Percentiles rank a stretch among this genome's conserved stretches.
Conservation (phyloP, 2,329 filamentous ascomycete species). For the Fusarium siculi region DNA sequence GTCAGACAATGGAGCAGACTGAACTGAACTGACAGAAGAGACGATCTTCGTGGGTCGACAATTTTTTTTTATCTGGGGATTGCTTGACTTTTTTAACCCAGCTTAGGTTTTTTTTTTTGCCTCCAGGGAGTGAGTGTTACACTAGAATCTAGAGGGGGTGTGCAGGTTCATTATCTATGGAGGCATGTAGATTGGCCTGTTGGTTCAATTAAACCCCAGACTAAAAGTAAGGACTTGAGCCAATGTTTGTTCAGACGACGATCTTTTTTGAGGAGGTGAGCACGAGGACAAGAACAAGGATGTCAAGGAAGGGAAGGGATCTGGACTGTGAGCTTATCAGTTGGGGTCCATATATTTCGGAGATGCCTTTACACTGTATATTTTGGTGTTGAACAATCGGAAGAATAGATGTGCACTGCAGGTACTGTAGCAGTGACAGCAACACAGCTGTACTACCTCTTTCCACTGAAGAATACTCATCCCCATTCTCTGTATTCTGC, state of each 20-base stretch:
- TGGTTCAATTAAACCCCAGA: conserved; percentile 1
- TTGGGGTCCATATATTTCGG: conserved; percentile 15
- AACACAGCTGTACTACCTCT: neutral
- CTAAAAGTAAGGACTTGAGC: neutral
- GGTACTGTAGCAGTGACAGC: too few species aligned
- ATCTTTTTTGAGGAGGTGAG: conserved; percentile 4
- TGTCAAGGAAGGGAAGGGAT: neutral
- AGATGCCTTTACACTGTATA: neutral
- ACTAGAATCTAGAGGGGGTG: neutral
- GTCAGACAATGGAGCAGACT: neutral
- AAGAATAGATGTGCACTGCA: neutral
- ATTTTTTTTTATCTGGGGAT: conserved; percentile 17
- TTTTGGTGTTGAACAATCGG: neutral
- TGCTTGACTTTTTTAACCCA: conserved; percentile 27
- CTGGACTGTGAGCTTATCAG: conserved; percentile 19
- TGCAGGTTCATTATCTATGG: neutral
- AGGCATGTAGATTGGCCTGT: neutral
- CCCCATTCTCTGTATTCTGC: neutral
- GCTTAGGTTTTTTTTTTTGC: conserved; percentile 5
- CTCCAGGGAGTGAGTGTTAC: neutral
- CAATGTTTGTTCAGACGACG: conserved; percentile 1
- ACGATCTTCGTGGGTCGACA: conserved; percentile 27
- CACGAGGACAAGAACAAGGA: conserved; percentile 3
- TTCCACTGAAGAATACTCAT: fast-evolving
- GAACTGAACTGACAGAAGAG: neutral